Percentiles rank a stretch among this genome's conserved stretches.
These are phyloP conservation scores for Trichosporon coremiiforme DNA, from an alignment of 1,284 basidiomycete species.

Conservation along the genomic window DNA sequence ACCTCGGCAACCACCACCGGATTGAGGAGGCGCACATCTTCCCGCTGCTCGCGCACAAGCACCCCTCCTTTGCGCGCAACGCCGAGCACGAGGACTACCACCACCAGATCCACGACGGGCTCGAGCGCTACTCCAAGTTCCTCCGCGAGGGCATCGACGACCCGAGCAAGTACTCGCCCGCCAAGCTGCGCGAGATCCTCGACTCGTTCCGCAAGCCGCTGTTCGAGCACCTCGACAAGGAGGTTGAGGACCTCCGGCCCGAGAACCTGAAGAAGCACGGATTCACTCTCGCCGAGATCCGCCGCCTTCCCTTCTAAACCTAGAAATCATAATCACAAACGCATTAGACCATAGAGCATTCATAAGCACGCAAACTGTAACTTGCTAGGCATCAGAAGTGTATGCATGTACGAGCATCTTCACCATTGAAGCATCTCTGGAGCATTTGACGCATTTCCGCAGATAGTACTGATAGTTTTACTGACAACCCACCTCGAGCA, in stretches of 20 bases:
- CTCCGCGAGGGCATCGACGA: conserved; percentile 61
- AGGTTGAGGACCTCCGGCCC: conserved; percentile 66
- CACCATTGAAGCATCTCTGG: neutral
- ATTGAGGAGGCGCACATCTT: conserved; percentile 65
- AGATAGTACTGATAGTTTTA: no score
- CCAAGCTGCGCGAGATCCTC: conserved; percentile 63
- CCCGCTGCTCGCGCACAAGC: conserved; percentile 64
- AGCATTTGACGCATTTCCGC: no score
- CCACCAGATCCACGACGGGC: conserved; percentile 66
- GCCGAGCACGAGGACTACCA: conserved; percentile 64
- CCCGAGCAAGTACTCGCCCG: conserved; percentile 62
- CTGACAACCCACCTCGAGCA: no score
- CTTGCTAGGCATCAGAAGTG: neutral
- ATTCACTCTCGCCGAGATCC: conserved; percentile 66
- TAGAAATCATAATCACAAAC: neutral
- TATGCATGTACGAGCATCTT: neutral
- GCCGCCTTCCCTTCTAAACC: conserved; percentile 59
- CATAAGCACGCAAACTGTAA: neutral
- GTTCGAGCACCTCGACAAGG: conserved; percentile 68
- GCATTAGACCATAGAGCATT: no score
- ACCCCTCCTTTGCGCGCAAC: conserved; percentile 63
- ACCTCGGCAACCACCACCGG: conserved; percentile 67
- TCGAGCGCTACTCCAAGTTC: conserved; percentile 62
- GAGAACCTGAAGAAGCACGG: conserved; percentile 66
- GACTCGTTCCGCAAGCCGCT: conserved; percentile 67